phyloP scores from a whole-genome alignment of 2,329 filamentous ascomycete species.

The Fusarium odoratissimum region DNA sequence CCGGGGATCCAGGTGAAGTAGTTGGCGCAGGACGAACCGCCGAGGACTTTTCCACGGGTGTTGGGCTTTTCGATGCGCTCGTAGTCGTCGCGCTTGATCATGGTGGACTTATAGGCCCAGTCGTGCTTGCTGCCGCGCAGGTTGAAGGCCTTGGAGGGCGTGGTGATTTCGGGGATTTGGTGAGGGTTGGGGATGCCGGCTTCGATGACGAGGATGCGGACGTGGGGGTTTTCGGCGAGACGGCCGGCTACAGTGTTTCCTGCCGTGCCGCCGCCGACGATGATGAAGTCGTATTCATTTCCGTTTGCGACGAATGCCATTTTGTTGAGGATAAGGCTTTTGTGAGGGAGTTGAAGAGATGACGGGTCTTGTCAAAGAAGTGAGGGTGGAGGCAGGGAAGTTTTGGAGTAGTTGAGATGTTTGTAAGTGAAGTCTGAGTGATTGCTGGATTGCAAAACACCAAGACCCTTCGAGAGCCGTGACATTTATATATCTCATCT shows the following conservation, averaged over 20 bases:
- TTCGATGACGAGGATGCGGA: slow-evolving; percentile 60
- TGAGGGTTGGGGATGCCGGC: slow-evolving; percentile 61
- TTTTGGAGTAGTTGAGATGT: not conserved
- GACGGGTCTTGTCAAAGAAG: no score
- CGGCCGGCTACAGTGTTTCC: slow-evolving; percentile 52
- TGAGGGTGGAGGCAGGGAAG: not conserved
- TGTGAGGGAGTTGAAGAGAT: not conserved
- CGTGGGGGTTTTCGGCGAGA: slow-evolving; percentile 51
- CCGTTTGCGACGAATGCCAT: slow-evolving; percentile 9
- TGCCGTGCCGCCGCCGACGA: slow-evolving; percentile 47
- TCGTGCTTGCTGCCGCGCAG: slow-evolving; percentile 67
- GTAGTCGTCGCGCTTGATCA: slow-evolving; percentile 69
- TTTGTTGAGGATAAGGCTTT: not conserved
- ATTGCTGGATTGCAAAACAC: not conserved
- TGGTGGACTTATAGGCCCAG: slow-evolving; percentile 71
- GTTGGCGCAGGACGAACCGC: slow-evolving; percentile 69
- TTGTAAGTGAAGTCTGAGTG: not conserved
- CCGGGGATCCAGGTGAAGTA: slow-evolving; percentile 74
- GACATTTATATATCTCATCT: not conserved
- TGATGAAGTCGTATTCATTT: slow-evolving; percentile 7
- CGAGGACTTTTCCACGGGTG: slow-evolving; percentile 69
- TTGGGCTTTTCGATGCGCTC: slow-evolving; percentile 72
- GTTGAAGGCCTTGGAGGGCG: slow-evolving; percentile 63
- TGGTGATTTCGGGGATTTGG: slow-evolving; percentile 63
- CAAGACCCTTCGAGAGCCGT: not conserved